These are phyloP conservation scores for Butyriboletus loyo DNA, from an alignment of 768 basidiomycete genomes.

Conservation along the genomic window DNA sequence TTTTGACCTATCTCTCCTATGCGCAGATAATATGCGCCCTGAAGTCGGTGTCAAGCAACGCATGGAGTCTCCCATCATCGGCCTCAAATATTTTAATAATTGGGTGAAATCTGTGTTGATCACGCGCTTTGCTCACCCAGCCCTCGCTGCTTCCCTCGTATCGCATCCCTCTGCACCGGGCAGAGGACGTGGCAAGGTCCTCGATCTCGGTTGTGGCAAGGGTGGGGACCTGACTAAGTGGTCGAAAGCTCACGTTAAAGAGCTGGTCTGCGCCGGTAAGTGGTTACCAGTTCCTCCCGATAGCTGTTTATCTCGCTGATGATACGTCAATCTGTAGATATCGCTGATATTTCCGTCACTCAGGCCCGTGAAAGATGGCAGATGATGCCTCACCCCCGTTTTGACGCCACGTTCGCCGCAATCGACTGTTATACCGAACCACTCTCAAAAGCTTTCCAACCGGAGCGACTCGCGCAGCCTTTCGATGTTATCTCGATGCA, in stretches of 20 bases:
- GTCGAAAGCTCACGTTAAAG: slow-evolving; percentile 78
- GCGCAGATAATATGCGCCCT: slow-evolving; percentile 84
- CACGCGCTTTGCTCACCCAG: slow-evolving; percentile 80
- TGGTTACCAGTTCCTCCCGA: slow-evolving; percentile 10
- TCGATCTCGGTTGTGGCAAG: slow-evolving; percentile 99
- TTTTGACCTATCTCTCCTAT: slow-evolving; percentile 2
- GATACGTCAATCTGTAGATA: slow-evolving; percentile 50
- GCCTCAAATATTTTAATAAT: slow-evolving; percentile 97
- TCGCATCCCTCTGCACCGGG: slow-evolving; percentile 23
- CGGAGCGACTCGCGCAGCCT: slow-evolving; percentile 54
- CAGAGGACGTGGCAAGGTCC: slow-evolving; percentile 63
- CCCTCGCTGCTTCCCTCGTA: slow-evolving; percentile 42
- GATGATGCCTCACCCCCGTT: slow-evolving; percentile 47
- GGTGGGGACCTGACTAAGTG: slow-evolving; percentile 97
- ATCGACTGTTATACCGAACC: slow-evolving; percentile 85
- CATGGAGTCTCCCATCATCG: slow-evolving; percentile 89
- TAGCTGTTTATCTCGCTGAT: background rate
- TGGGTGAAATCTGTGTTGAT: slow-evolving; percentile 99
- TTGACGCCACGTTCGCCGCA: slow-evolving; percentile 78
- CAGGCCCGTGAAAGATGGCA: slow-evolving; percentile 82
- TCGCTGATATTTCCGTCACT: slow-evolving; percentile 82
- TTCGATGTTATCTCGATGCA: slow-evolving; percentile 99
- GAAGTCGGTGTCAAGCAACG: slow-evolving; percentile 87
- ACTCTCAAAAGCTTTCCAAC: slow-evolving; percentile 65
- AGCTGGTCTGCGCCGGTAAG: slow-evolving; percentile 80